These are phyloP conservation scores for Leishmania tarentolae DNA, from an alignment of 208 protist species.

Conservation along the genomic window DNA sequence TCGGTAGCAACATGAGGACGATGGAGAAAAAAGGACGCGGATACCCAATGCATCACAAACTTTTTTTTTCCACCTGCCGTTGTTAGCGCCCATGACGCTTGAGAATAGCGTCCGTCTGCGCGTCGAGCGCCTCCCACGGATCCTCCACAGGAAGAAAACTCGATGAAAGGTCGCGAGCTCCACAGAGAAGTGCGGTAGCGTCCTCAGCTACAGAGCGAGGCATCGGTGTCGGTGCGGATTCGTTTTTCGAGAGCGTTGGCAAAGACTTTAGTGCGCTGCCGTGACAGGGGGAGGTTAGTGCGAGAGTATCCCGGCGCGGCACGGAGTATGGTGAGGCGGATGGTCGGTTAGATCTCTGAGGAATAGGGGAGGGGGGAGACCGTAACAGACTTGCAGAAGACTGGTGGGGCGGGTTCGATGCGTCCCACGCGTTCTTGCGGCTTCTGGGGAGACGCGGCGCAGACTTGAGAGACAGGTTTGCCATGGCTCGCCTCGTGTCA, in stretches of 20 bases:
- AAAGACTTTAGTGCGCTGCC: neutral
- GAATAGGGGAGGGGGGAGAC: constrained; percentile 27
- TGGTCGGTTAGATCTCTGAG: constrained; percentile 1
- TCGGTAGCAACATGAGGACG: neutral
- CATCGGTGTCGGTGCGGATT: constrained; percentile 20
- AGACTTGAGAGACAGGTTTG: constrained; percentile 35
- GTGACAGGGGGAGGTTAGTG: neutral
- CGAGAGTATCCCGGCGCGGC: constrained; percentile 3
- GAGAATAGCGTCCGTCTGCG: constrained; percentile 61
- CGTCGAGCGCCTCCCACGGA: constrained; percentile 65
- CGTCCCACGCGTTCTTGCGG: neutral
- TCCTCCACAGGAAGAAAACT: constrained; percentile 31
- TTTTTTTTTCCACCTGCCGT: constrained; percentile 4
- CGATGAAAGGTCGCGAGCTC: neutral
- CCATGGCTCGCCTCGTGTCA: constrained; percentile 24
- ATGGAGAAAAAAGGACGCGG: neutral
- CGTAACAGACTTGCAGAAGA: neutral
- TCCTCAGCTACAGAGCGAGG: neutral
- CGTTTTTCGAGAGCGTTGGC: constrained; percentile 16
- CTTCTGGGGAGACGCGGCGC: constrained; percentile 24
- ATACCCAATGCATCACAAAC: neutral
- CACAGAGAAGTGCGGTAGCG: neutral
- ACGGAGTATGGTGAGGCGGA: constrained; percentile 25
- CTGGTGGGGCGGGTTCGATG: neutral
- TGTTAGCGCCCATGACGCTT: constrained; percentile 22